These are phyloP conservation scores for Krasilnikovozyma curviuscula DNA, from an alignment of 768 basidiomycete genomes.

Conservation along the genomic window DNA sequence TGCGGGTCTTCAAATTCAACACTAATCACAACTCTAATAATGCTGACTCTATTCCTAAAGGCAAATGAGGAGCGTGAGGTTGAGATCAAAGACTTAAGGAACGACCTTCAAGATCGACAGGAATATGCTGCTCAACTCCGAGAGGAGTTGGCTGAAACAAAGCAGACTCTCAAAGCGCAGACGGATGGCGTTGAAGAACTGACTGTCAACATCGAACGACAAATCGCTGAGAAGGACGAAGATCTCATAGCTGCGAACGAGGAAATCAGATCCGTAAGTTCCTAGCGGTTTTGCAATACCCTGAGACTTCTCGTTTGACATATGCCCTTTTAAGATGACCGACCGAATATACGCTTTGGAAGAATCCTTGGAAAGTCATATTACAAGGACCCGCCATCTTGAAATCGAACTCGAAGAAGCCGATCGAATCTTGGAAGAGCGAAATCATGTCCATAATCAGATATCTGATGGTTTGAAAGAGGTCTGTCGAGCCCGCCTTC, in stretches of 20 bases:
- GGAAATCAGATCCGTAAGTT: constrained; percentile 51
- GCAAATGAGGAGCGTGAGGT: constrained; percentile 54
- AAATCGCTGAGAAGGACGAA: constrained; percentile 57
- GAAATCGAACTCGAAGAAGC: constrained; percentile 69
- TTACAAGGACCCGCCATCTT: no score
- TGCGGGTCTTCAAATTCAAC: not conserved
- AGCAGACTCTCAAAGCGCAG: constrained; percentile 4
- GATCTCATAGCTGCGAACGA: constrained; percentile 53
- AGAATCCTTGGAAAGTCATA: no score
- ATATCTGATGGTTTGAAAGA: constrained; percentile 61
- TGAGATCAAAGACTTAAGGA: constrained; percentile 17
- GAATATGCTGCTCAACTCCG: constrained; percentile 17
- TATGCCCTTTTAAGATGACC: no score
- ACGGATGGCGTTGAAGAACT: constrained; percentile 8
- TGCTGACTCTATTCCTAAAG: constrained; percentile 31
- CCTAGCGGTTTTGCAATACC: not conserved
- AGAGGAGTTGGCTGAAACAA: constrained; percentile 9
- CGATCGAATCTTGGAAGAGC: constrained; percentile 47
- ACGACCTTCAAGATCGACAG: constrained; percentile 19
- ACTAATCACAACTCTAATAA: not conserved
- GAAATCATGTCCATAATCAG: constrained; percentile 48
- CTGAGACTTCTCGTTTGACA: no score
- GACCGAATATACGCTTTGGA: no score
- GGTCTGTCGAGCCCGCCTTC: constrained; percentile 28
- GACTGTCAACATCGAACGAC: constrained; percentile 44